Conservation (phyloP, 768 basidiomycete genomes). For the Boletellus emodensis region DNA sequence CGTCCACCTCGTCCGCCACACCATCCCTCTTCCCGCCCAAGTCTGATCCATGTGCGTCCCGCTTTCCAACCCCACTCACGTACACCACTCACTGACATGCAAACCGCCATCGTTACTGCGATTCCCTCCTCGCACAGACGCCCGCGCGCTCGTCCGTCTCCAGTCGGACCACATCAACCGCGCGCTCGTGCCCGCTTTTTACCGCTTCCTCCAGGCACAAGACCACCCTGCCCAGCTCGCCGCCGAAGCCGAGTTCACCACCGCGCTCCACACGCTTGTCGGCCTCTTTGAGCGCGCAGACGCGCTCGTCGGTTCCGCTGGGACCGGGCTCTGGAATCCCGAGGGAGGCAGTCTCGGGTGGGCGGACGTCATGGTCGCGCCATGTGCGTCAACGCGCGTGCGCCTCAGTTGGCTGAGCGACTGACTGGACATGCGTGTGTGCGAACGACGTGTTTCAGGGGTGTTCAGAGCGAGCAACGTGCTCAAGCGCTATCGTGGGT, state of each 20-base stretch:
- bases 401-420: no score
- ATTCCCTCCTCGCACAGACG: conserved; percentile 41
- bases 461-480: conserved; percentile 62
- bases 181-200: conserved; percentile 63
- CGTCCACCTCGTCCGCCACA: conserved; percentile 40
- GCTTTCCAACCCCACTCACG: no score
- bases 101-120: no score
- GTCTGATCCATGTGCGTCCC: conserved; percentile 53
- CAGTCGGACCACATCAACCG: conserved; percentile 68
- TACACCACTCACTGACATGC: no score
- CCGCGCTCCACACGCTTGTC: conserved; percentile 49
- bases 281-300: conserved; percentile 51
- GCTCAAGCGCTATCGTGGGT: conserved; percentile 64
- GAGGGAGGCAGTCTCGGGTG: conserved; percentile 49
- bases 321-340: conserved; percentile 57
- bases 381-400: conserved; percentile 46
- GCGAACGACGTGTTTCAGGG: conserved; percentile 40
- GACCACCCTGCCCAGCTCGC: conserved; percentile 48
- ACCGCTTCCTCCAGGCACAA: conserved; percentile 72
- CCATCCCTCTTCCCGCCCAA: conserved; percentile 54
- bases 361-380: conserved; percentile 65
- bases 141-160: conserved; percentile 61
- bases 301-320: conserved; percentile 37
- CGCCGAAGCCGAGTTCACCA: conserved; percentile 49
- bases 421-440: no score